These are phyloP conservation scores for Talaromyces pinophilus DNA, from an alignment of 2,329 filamentous ascomycete genomes.

Conservation along the genomic window DNA sequence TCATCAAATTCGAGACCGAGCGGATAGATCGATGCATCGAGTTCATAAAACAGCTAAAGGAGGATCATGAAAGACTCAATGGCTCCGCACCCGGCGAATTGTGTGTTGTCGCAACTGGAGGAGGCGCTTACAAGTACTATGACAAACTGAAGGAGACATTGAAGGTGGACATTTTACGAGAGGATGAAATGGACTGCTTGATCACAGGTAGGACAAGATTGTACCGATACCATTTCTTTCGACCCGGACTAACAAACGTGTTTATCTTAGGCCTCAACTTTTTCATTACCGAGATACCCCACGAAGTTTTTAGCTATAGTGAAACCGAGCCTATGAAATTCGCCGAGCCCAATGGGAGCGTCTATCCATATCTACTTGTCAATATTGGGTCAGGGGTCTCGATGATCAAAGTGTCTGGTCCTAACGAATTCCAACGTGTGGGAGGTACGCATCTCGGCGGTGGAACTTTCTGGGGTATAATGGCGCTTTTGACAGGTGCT, in stretches of 20 bases:
- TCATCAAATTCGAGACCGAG: conserved; percentile 94
- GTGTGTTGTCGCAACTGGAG: conserved; percentile 93
- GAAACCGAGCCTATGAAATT: conserved; percentile 91
- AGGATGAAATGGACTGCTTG: conserved; percentile 98
- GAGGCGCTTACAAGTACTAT: conserved; percentile 95
- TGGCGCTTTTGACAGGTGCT: conserved; percentile 89
- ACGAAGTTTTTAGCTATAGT: conserved; percentile 95
- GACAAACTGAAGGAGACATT: conserved; percentile 82
- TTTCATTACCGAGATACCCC: conserved; percentile 96
- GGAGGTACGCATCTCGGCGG: conserved; percentile 93
- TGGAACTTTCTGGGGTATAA: conserved; percentile 94
- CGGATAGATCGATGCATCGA: conserved; percentile 90
- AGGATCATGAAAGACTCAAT: conserved; percentile 76
- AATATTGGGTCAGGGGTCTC: conserved; percentile 97
- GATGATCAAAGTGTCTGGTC: conserved; percentile 95
- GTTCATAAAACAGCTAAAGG: conserved; percentile 83
- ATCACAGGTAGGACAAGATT: conserved; percentile 69
- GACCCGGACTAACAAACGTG: neutral
- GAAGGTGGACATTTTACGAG: conserved; percentile 82
- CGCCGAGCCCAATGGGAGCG: conserved; percentile 71
- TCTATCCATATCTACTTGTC: conserved; percentile 95
- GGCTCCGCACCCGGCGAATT: conserved; percentile 69
- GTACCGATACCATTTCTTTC: neutral
- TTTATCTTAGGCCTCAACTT: conserved; percentile 80
- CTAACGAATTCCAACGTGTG: conserved; percentile 81